Evolutionary conservation across 371 early-diverging fungal genomes (phyloP).

Genomic region (Chytridiales sp.): DNA sequence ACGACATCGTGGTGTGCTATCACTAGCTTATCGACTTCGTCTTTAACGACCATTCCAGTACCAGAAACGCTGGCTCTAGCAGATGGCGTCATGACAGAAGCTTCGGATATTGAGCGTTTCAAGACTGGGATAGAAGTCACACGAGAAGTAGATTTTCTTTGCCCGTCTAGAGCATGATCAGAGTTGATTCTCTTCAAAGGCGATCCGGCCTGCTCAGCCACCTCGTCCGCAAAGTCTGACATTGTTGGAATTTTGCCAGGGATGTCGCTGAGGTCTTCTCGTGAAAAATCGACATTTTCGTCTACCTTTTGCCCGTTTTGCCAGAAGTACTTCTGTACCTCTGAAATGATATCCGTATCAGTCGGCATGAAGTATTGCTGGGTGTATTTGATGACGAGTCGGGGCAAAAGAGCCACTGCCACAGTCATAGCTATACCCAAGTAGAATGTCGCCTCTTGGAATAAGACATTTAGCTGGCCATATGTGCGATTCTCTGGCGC

Average conservation of each 20-base stretch:
- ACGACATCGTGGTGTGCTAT: background rate
- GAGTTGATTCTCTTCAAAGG: conserved; percentile 8
- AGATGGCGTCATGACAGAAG: conserved; percentile 5
- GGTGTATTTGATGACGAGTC: conserved; percentile 45
- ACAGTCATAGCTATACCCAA: conserved; percentile 57
- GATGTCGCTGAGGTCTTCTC: background rate
- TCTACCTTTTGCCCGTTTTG: conserved; percentile 23
- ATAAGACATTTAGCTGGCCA: conserved; percentile 56
- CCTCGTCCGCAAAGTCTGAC: too few species aligned
- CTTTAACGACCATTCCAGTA: conserved; percentile 1
- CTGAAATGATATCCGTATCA: conserved; percentile 66
- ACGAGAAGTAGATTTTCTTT: conserved; percentile 7
- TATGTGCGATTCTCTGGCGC: conserved; percentile 48
- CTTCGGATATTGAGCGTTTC: conserved; percentile 10
- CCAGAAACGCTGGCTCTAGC: background rate
- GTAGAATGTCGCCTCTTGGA: conserved; percentile 70
- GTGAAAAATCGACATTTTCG: background rate
- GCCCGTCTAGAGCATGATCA: conserved; percentile 8
- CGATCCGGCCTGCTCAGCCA: background rate
- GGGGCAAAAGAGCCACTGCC: conserved; percentile 50
- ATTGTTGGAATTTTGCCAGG: too few species aligned
- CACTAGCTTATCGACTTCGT: conserved; percentile 8
- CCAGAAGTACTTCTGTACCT: conserved; percentile 48
- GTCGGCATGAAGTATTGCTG: conserved; percentile 56
- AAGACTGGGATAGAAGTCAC: background rate